Percentiles rank a stretch among this genome's conserved stretches.
Conservation (phyloP, 1,284 basidiomycete genomes). For the Ustilago crameri region DNA sequence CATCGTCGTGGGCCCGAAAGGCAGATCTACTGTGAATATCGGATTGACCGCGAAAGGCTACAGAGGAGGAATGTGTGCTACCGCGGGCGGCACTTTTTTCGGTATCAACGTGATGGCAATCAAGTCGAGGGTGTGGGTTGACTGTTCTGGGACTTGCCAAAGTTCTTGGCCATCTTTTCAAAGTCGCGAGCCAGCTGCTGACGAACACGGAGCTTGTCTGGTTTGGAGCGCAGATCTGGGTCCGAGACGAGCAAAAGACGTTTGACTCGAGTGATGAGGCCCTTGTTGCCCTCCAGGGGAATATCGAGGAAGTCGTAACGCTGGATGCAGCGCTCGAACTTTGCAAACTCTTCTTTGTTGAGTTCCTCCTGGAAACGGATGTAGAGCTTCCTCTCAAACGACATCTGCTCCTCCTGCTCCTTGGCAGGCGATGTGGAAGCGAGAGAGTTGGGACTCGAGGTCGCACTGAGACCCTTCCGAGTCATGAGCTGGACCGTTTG, state of each 20-base stretch:
- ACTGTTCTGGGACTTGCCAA: constrained; percentile 20
- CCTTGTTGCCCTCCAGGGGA: constrained; percentile 56
- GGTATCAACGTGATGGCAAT: neutral
- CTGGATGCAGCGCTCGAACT: constrained; percentile 60
- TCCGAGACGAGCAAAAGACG: constrained; percentile 55
- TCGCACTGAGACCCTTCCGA: constrained; percentile 14
- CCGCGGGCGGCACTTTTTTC: neutral
- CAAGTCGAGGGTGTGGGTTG: constrained; percentile 1
- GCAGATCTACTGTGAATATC: neutral
- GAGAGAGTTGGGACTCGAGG: constrained; percentile 28
- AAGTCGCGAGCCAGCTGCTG: constrained; percentile 60
- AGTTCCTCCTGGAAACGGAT: constrained; percentile 54
- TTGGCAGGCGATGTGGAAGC: constrained; percentile 17
- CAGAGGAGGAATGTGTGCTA: neutral
- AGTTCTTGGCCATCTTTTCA: constrained; percentile 54
- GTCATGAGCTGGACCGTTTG: constrained; percentile 19
- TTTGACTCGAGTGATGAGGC: constrained; percentile 61
- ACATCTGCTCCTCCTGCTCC: constrained; percentile 11
- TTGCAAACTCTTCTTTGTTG: constrained; percentile 44
- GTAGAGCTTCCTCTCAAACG: constrained; percentile 54
- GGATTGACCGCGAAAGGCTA: neutral
- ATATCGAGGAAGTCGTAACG: constrained; percentile 63
- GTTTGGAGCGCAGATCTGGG: constrained; percentile 47
- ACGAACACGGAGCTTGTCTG: constrained; percentile 45
- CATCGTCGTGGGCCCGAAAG: constrained; percentile 2